Evolutionary conservation across 352 stramenopile genomes (phyloP).

Genomic region (Blastocystis sp.): DNA sequence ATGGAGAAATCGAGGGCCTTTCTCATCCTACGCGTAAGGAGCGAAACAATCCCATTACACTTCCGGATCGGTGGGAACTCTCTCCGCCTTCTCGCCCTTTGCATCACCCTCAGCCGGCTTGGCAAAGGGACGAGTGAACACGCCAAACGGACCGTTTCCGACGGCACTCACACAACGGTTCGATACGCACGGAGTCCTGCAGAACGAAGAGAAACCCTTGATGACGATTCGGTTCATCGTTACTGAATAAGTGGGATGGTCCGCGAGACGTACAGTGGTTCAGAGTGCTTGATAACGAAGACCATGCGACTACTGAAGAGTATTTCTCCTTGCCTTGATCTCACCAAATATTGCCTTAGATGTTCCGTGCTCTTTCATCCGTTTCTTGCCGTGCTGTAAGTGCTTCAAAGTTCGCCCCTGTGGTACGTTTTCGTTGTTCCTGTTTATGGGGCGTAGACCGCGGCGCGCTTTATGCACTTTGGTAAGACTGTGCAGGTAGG

Average conservation of each 20-base stretch:
- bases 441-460: slow-evolving; percentile 2
- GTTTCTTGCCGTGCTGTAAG: slow-evolving; percentile 10
- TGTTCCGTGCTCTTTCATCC: slow-evolving; percentile 51
- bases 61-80: background rate
- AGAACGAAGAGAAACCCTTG: background rate
- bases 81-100: background rate
- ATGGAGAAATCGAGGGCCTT: slow-evolving; percentile 24
- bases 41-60: background rate
- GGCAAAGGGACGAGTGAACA: slow-evolving; percentile 11
- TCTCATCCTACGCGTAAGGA: background rate
- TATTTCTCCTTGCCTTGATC: background rate
- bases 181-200: background rate
- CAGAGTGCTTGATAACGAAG: slow-evolving; percentile 3
- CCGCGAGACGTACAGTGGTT: background rate
- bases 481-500: slow-evolving; percentile 18
- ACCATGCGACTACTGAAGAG: background rate
- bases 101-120: background rate
- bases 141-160: background rate
- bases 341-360: slow-evolving; percentile 45
- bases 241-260: background rate
- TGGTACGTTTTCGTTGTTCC: background rate
- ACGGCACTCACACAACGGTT: background rate
- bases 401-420: slow-evolving; percentile 45
- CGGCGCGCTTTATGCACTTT: slow-evolving; percentile 8
- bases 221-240: slow-evolving; percentile 55